phyloP scores from a whole-genome alignment of 306 rosid species.

The Biancaea sappan region DNA sequence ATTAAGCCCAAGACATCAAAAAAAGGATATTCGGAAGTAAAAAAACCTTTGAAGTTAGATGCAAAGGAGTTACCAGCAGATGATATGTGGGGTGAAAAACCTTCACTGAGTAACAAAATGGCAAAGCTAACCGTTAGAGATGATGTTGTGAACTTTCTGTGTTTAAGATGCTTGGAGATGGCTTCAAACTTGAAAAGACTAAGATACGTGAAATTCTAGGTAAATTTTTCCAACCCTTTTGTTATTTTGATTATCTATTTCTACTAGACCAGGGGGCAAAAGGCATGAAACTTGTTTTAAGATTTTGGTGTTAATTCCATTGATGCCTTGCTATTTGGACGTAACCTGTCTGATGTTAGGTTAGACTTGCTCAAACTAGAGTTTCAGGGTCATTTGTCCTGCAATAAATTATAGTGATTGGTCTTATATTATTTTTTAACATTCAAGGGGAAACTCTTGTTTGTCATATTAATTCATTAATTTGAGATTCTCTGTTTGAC shows the following conservation, averaged over 20 bases:
- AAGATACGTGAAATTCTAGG: constrained; percentile 44
- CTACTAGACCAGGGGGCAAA: background rate
- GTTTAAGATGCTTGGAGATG: constrained; percentile 45
- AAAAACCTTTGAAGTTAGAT: constrained; percentile 39
- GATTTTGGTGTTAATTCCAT: background rate
- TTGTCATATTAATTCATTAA: background rate
- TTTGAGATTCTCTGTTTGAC: constrained; percentile 12
- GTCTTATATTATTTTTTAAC: background rate
- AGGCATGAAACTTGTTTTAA: background rate
- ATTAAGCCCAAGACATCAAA: constrained; percentile 11
- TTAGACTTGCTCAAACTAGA: background rate
- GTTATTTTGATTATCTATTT: background rate
- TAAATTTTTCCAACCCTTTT: constrained; percentile 16
- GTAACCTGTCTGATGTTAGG: background rate
- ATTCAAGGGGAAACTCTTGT: background rate
- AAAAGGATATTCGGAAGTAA: constrained; percentile 16
- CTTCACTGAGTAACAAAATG: constrained; percentile 1
- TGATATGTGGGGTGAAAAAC: constrained; percentile 35
- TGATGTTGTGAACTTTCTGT: constrained; percentile 41
- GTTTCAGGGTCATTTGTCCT: background rate
- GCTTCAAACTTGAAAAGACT: constrained; percentile 42
- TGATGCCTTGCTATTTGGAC: background rate
- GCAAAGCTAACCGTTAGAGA: background rate
- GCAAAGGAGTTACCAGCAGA: constrained; percentile 26
- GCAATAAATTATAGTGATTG: background rate